Percentiles rank a stretch among this genome's conserved stretches.
Conservation (phyloP, 139 green algal genomes). For the Micromonas commoda region DNA sequence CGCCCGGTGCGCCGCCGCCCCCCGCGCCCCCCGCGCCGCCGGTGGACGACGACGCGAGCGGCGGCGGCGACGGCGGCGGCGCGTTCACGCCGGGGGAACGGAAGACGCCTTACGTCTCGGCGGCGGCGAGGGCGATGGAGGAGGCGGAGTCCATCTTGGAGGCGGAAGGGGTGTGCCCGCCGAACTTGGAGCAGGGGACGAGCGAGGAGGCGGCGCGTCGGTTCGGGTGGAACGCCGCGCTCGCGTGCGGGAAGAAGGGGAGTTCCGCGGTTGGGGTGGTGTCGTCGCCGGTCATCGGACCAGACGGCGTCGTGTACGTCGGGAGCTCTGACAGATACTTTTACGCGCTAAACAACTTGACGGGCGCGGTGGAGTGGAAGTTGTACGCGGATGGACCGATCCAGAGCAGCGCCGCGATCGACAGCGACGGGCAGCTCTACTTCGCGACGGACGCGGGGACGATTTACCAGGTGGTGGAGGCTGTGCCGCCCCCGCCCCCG, state of each 20-base stretch:
- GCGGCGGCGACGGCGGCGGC: background rate
- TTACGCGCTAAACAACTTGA: background rate
- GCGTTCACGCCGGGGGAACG: no score
- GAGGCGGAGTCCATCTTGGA: background rate
- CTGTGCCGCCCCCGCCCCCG: no score
- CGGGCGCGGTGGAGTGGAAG: background rate
- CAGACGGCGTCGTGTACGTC: background rate
- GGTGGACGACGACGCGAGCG: background rate
- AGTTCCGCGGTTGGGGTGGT: background rate
- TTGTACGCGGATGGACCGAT: background rate
- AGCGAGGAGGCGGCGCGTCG: background rate
- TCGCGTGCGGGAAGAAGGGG: background rate
- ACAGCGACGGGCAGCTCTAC: background rate
- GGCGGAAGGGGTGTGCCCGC: background rate
- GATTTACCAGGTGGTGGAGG: background rate
- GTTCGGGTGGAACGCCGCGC: background rate
- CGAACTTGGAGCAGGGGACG: background rate
- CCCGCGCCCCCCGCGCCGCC: no score
- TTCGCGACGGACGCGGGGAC: background rate
- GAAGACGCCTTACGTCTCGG: background rate
- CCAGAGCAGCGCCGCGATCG: background rate
- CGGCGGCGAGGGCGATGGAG: background rate
- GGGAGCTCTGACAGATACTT: background rate
- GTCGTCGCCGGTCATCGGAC: background rate
- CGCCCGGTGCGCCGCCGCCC: no score